Percentiles rank a stretch among this genome's conserved stretches.
These are phyloP conservation scores for Phytophthora tentaculata DNA, from an alignment of 352 stramenopile genomes.

Conservation along the genomic window DNA sequence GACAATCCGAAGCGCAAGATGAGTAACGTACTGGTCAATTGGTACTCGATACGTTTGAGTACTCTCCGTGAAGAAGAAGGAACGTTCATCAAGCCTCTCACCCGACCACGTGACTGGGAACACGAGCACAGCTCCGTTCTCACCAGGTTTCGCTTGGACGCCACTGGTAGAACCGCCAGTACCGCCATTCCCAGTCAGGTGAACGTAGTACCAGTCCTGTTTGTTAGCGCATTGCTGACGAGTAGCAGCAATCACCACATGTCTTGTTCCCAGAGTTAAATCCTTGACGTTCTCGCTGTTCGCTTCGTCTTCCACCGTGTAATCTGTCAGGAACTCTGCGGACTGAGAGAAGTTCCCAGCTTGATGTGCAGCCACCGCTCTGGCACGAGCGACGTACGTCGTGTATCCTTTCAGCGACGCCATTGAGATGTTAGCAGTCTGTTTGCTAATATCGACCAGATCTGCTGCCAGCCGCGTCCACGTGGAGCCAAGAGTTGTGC, in stretches of 20 bases:
- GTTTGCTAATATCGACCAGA: slow-evolving; percentile 16
- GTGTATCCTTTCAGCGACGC: slow-evolving; percentile 40
- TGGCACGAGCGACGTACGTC: slow-evolving; percentile 47
- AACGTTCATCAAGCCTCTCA: slow-evolving; percentile 45
- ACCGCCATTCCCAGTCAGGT: slow-evolving; percentile 59
- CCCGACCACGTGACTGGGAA: slow-evolving; percentile 60
- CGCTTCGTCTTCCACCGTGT: slow-evolving; percentile 7
- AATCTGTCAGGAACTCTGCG: slow-evolving; percentile 49
- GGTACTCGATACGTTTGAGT: slow-evolving; percentile 42
- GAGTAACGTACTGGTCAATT: slow-evolving; percentile 8
- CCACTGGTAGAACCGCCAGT: slow-evolving; percentile 20
- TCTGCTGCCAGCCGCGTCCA: slow-evolving; percentile 38
- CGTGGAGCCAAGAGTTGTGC: slow-evolving; percentile 42
- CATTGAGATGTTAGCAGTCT: slow-evolving; percentile 18
- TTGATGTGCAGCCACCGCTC: slow-evolving; percentile 40
- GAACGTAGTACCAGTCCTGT: slow-evolving; percentile 67
- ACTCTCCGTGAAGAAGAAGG: slow-evolving; percentile 51
- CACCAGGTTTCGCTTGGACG: slow-evolving; percentile 37
- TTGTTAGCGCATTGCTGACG: slow-evolving; percentile 47
- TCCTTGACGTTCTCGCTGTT: not conserved
- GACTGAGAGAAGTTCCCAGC: slow-evolving; percentile 34
- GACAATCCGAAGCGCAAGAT: slow-evolving; percentile 46
- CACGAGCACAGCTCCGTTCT: slow-evolving; percentile 61
- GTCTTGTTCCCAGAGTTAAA: slow-evolving; percentile 1
- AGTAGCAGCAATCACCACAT: slow-evolving; percentile 36